These are phyloP conservation scores for Vachellia pachyceras DNA, from an alignment of 306 rosid genomes.

Conservation along the genomic window DNA sequence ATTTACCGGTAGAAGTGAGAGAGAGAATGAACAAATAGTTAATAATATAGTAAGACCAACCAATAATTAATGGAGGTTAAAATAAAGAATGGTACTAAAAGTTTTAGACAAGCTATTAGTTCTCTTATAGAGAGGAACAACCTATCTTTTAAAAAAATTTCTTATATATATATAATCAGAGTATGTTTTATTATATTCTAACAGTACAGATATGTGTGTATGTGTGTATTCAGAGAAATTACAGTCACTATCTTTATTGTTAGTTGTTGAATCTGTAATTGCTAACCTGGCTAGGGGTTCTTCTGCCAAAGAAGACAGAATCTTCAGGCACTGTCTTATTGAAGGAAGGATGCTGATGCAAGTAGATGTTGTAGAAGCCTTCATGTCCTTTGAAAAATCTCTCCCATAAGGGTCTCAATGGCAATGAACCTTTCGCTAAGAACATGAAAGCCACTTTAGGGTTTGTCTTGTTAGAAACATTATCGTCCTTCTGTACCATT, in stretches of 20 bases:
- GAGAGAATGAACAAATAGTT: no score
- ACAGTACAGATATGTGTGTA: background rate
- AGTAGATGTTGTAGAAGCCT: constrained; percentile 57
- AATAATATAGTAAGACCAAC: no score
- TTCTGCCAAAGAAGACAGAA: constrained; percentile 66
- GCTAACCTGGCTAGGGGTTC: constrained; percentile 65
- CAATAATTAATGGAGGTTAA: no score
- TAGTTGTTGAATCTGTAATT: background rate
- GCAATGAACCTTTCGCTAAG: constrained; percentile 54
- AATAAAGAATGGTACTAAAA: no score
- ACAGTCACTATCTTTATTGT: background rate
- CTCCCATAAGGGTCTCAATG: constrained; percentile 64
- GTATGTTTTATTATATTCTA: no score
- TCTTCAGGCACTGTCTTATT: constrained; percentile 41
- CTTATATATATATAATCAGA: no score
- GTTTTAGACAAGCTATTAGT: no score
- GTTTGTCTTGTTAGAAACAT: background rate
- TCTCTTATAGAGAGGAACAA: no score
- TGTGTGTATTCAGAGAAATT: background rate
- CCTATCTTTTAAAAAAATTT: no score
- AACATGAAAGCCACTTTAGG: constrained; percentile 78
- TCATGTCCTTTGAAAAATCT: constrained; percentile 55
- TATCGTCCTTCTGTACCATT: background rate
- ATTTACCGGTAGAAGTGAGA: no score
- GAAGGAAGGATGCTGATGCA: constrained; percentile 65